A percentile compares a stretch with the other conserved stretches of the same genome.
Conservation (phyloP, 345 rosid species). For the Gossypium raimondii region DNA sequence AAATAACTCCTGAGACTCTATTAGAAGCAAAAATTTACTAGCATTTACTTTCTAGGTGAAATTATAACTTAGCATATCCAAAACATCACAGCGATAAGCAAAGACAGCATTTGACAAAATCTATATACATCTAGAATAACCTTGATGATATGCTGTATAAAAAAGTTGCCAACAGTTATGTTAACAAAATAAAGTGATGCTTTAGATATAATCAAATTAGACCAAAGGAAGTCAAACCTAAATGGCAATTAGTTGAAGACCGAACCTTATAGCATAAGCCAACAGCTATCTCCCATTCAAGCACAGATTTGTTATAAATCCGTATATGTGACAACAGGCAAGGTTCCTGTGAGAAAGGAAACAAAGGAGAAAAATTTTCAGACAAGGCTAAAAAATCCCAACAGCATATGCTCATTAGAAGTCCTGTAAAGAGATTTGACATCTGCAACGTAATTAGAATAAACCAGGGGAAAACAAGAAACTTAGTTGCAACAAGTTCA, state of each 20-base stretch:
- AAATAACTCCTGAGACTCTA: not conserved
- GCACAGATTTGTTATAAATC: slow-evolving; percentile 79
- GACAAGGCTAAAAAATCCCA: not conserved
- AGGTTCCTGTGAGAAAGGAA: slow-evolving; percentile 56
- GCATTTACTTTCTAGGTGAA: not conserved
- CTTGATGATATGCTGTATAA: not conserved
- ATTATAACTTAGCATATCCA: slow-evolving; percentile 5
- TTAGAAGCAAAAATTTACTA: not conserved
- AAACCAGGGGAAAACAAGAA: not conserved
- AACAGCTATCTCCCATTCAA: slow-evolving; percentile 83
- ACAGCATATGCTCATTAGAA: not conserved
- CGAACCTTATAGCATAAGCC: slow-evolving; percentile 79
- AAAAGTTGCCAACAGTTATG: not conserved
- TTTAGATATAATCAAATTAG: not conserved
- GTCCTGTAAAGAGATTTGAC: not conserved
- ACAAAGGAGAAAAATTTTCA: slow-evolving; percentile 5
- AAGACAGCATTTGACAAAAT: not conserved
- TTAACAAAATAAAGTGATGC: not conserved
- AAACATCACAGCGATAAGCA: not conserved
- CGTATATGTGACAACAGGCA: slow-evolving; percentile 69
- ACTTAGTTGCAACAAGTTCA: not conserved
- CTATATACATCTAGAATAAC: not conserved
- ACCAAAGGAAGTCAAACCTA: slow-evolving; percentile 3
- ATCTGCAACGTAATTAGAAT: not conserved
- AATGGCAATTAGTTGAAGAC: slow-evolving; percentile 4